phyloP scores from a whole-genome alignment of 371 early-diverging fungal genomes.

The Amoeboaphelidium protococcarum region DNA sequence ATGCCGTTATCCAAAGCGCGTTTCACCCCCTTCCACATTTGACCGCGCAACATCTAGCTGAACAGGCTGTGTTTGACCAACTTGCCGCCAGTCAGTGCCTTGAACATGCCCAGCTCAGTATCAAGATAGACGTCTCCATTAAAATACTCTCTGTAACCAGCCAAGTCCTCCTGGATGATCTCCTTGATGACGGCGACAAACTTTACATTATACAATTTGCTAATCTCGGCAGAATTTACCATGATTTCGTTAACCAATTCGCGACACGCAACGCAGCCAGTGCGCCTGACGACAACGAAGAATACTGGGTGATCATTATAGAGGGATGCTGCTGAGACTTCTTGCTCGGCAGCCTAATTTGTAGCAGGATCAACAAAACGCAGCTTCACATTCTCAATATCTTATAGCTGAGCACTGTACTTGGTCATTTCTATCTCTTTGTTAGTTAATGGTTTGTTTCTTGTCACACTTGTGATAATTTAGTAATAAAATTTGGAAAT shows the following conservation, averaged over 20 bases:
- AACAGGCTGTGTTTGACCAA: not conserved
- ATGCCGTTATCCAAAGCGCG: not conserved
- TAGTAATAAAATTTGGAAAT: too few species aligned
- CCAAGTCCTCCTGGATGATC: slow-evolving; percentile 10
- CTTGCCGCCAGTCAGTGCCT: not conserved
- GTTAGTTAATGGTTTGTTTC: too few species aligned
- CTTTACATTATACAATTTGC: slow-evolving; percentile 9
- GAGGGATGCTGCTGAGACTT: not conserved
- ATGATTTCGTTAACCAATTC: slow-evolving; percentile 14
- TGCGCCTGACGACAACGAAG: not conserved
- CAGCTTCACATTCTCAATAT: too few species aligned
- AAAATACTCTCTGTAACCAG: not conserved
- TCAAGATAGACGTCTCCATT: not conserved
- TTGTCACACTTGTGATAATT: too few species aligned
- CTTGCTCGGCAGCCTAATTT: not conserved
- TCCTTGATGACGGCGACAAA: slow-evolving; percentile 21
- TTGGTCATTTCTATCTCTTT: too few species aligned
- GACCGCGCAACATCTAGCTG: not conserved
- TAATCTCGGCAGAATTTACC: slow-evolving; percentile 7
- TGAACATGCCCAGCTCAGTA: not conserved
- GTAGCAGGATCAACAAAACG: not conserved
- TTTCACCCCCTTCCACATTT: not conserved
- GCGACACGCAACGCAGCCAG: slow-evolving; percentile 20
- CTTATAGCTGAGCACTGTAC: too few species aligned
- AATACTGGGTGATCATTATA: slow-evolving; percentile 2